Conservation (phyloP, 345 rosid species). For the Toxicodendron radicans region DNA sequence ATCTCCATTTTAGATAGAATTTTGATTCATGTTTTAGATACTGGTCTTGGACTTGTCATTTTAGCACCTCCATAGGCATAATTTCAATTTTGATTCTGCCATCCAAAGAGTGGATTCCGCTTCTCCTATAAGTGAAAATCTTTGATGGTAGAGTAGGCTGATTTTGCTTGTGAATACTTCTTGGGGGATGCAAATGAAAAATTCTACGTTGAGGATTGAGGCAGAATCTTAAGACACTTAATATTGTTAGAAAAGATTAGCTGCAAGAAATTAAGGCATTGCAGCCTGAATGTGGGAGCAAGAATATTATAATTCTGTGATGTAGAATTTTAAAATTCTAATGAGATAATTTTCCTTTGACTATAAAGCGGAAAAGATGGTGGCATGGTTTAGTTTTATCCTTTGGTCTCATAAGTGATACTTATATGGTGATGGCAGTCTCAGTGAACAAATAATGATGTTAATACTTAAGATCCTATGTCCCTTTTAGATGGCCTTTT, state of each 20-base stretch:
- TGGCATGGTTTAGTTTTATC: not conserved
- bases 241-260: not conserved
- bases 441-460: not conserved
- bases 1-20: too few species aligned
- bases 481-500: not conserved
- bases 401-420: not conserved
- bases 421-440: not conserved
- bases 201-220: not conserved
- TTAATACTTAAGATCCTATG: not conserved
- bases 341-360: not conserved
- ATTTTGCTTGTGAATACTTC: not conserved
- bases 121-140: not conserved
- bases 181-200: not conserved
- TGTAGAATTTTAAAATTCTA: not conserved
- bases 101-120: not conserved
- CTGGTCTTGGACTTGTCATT: not conserved
- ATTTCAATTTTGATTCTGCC: not conserved
- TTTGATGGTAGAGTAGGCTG: constrained; percentile 9
- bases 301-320: not conserved
- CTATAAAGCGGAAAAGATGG: not conserved
- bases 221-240: constrained; percentile 7
- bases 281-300: not conserved
- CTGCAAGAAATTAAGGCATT: not conserved
- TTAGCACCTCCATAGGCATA: not conserved
- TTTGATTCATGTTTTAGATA: not conserved